Evolutionary conservation across 805 yeast species (phyloP), one percentile per base, ranked within the genome.

Genomic region (Pichia californica): DNA sequence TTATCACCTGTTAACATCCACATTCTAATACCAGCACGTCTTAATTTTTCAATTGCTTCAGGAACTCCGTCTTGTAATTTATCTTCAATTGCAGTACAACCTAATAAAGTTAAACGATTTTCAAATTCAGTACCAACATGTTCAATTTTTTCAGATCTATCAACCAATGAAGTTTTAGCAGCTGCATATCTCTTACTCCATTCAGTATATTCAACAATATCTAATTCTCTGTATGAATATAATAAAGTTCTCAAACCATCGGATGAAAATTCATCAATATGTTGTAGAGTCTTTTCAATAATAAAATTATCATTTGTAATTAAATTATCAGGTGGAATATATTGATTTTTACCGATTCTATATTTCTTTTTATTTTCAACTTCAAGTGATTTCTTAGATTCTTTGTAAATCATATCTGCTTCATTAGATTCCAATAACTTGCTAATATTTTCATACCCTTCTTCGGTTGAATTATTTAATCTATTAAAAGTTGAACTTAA

Each of bases 1-100:
- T 94, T 94, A 61, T 93, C 99, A 36, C 99, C 99, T 0, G 99
- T 93, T 38, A 93, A 69, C 97, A 93, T 93, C 99, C 99, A 93
- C 71, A 93, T 66, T 56, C 83, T 87, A 45, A 93, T 88, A 3
- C 96, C 96, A 0, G 99, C 98, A 50, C 94, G 73, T 53, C 95
- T 76, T 39, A 93, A 71, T 56, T 88, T 88, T 46, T 88, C 97
- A 50, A 93, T 89, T 0, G 98, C 77, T 43, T 89, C 96, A 19
- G 97, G 83, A 7, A 93, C 99, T n/a, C 99, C 99, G 20, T 81
- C 83, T 64, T 93, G 99, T 31, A 93, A 70, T 58, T 91, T 93
- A 59, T 93, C 99, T 59, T 93, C 99, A 49, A 93, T 93, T 0
- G 98, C 99, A 5, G 97, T 88, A 4, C 95, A 96, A 5, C 99